Evolutionary conservation across 305 asterid genomes (phyloP), one percentile per base, ranked within the genome.

Genomic region (Nicotiana rustica): DNA sequence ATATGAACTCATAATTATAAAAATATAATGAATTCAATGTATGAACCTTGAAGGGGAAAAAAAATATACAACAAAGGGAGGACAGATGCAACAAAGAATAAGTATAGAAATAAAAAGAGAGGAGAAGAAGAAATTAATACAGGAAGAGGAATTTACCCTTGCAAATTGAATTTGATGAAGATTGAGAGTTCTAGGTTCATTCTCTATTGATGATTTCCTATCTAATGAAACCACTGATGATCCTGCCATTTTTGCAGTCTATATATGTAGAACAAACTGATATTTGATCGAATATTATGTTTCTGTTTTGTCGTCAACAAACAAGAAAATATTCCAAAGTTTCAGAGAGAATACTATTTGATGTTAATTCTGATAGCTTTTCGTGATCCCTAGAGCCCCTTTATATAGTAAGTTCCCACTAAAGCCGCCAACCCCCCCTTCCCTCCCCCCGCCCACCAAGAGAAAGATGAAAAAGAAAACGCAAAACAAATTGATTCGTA

Each of bases 141-240:
- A 14, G 41, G 0, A 73, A 47, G 66, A 60, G 13, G 49, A 1
- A 6, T 15, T 49, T 84, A 81, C 94, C 87, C 91, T 89, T 1
- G 97, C 97, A 21, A 84, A 70, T 1, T 89, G 89, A 81, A 92
- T 83, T 85, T 92, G 94, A n/a, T 68, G 6, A 36, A 86, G 80
- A 66, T 82, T 85, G 9, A 92, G 94, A 0, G 97, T 92, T 12
- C 91, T 91, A 80, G 94, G 97, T 80, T 92, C 97, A n/a, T 77
- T 86, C 71, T 92, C 97, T 17, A 92, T 91, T 0, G 97, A 92
- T 5, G 97, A 91, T 62, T 84, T 89, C 69, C 96, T 87, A 25
- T 89, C 87, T 35, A 86, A 25, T n/a, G 85, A 73, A 56, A 81
- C 14, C 78, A 70, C 3, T 29, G 81, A 10, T 65, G 67, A 12